These are phyloP conservation scores for Verticillium dahliae DNA, from an alignment of 2,329 filamentous ascomycete genomes.

Conservation along the genomic window DNA sequence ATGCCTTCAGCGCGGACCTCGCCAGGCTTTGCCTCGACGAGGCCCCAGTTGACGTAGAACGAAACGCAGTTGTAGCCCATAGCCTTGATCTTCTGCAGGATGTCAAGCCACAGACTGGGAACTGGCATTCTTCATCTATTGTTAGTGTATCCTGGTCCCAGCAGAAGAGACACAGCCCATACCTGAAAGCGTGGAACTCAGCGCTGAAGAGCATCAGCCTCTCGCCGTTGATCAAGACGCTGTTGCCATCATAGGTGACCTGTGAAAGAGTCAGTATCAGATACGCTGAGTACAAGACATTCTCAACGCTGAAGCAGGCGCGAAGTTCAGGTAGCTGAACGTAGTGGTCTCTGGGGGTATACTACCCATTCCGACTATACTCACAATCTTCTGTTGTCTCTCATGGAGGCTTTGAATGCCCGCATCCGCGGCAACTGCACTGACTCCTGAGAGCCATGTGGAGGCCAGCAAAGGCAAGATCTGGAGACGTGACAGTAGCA, in stretches of 20 bases:
- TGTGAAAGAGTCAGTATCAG: neutral
- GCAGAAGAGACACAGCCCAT: neutral
- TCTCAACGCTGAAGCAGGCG: neutral
- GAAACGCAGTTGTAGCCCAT: slow-evolving; percentile 66
- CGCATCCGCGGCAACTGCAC: slow-evolving; percentile 3
- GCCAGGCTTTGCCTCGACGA: slow-evolving; percentile 62
- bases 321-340: neutral
- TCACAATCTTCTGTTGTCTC: slow-evolving; percentile 9
- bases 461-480: slow-evolving; percentile 3
- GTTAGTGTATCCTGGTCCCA: neutral
- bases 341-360: too few species aligned
- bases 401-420: slow-evolving; percentile 5
- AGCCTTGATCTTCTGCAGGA: slow-evolving; percentile 70
- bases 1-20: slow-evolving; percentile 60
- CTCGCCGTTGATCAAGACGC: slow-evolving; percentile 60
- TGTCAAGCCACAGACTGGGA: slow-evolving; percentile 46
- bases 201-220: slow-evolving; percentile 60
- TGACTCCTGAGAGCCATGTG: neutral
- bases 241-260: slow-evolving; percentile 62
- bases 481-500: slow-evolving; percentile 7
- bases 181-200: slow-evolving; percentile 56
- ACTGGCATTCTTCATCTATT: slow-evolving; percentile 18
- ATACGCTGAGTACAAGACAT: slow-evolving; percentile 1
- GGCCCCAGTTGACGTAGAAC: slow-evolving; percentile 66
- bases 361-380: neutral